A percentile compares a stretch with the other conserved stretches of the same genome.
Evolutionary conservation across 75 land plant genomes (phyloP).

Genomic region (Ceratopteris richardii): DNA sequence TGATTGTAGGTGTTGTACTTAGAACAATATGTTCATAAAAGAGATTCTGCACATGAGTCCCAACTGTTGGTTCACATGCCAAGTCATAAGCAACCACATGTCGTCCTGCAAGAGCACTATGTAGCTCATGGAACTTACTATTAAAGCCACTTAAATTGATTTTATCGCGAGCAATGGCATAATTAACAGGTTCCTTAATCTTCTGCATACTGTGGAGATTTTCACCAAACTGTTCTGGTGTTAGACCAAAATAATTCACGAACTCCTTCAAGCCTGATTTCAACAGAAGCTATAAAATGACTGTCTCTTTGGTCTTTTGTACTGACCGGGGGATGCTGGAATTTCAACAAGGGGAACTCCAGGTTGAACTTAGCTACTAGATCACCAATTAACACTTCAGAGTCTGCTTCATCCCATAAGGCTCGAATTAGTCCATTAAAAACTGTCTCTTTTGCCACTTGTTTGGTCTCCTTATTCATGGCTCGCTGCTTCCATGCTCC

Average conservation of each 20-base stretch:
- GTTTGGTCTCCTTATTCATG: conserved; percentile 39
- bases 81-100: conserved; percentile 88
- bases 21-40: conserved; percentile 64
- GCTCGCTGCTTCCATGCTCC: conserved; percentile 60
- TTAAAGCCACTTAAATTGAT: conserved; percentile 55
- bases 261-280: conserved; percentile 67
- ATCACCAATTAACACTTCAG: conserved; percentile 80
- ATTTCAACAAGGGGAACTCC: conserved; percentile 86
- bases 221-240: conserved; percentile 68
- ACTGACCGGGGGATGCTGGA: conserved; percentile 49
- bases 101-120: too few relatives aligned
- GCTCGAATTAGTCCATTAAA: conserved; percentile 40
- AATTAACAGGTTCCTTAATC: conserved; percentile 60
- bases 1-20: conserved; percentile 67
- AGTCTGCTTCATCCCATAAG: too few relatives aligned
- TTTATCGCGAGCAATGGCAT: conserved; percentile 71
- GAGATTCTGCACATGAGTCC: too few relatives aligned
- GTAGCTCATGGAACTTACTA: conserved; percentile 59
- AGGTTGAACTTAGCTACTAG: too few relatives aligned
- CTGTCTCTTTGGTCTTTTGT: conserved; percentile 70
- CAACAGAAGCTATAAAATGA: conserved; percentile 70
- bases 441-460: neutral
- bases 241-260: conserved; percentile 62
- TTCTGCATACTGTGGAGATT: conserved; percentile 46
- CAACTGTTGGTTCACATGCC: conserved; percentile 77